Base-by-base conservation (phyloP, 371 early-diverging fungal species). In the Rhizopus sp. region DNA sequence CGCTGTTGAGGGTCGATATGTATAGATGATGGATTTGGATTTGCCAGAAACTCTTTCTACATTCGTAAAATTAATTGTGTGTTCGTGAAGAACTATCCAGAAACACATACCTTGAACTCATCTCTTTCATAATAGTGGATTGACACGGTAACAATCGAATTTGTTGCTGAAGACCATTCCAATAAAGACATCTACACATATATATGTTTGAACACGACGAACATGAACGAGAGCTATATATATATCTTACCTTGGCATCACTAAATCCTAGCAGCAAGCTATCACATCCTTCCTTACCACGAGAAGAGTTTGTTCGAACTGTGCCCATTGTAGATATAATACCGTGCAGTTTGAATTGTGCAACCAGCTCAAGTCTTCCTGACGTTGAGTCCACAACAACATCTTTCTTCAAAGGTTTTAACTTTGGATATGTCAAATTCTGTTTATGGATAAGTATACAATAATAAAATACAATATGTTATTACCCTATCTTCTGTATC, bases 41-140 rank as follows among this genome's bases (percentile, higher is more conserved):
- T 88, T 50, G 85, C 78, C 49, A 89, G 60, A 51, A 85, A 86
- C 51, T 85, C 88, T 69, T 84, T 80, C 81, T 74, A 37, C 41
- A 49, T 29, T 13, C 23, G 56, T 13, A 37, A 34, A 13, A 32
- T 8, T 48, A 5, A 31, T 7, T 30, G 17, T 48, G 8, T 31
- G 23, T 33, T 38, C 17, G 1, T 30, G 29, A 29, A 5, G 15
- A 0, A 30, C 15, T 53, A 12, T 51, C 5, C 9, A 37, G 3
- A 3, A 7, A 38, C 17, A n/a, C 42, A 47, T 83, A 84, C 91
- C 86, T 90, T 90, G 59, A 89, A 88, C 59, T 91, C 91, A 47
- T 96, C 98, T 32, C 93, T 81, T 71, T 98, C 98, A 66, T 94
- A 98, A 69, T 90, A 95, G 68, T 98, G 98, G 37, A 98, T 88